phyloP scores from a whole-genome alignment of 1,139 yeast genomes.

The Yamadazyma triangularis region DNA sequence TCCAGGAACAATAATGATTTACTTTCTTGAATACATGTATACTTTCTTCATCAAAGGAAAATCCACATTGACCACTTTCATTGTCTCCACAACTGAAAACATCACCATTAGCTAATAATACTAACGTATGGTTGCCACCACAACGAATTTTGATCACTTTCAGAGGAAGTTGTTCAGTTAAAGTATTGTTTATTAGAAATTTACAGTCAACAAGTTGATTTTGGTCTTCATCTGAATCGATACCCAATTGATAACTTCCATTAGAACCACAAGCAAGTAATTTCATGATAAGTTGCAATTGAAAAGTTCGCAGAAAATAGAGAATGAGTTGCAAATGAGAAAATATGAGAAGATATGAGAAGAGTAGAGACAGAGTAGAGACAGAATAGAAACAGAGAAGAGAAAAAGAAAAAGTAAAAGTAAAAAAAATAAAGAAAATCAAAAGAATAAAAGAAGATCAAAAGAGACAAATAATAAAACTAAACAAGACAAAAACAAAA shows the following conservation, averaged over 20 bases:
- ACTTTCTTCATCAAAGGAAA: slow-evolving; percentile 14
- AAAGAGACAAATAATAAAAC: no score
- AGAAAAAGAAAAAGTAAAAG: no score
- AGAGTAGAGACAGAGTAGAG: neutral
- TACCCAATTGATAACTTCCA: slow-evolving; percentile 74
- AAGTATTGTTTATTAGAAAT: slow-evolving; percentile 15
- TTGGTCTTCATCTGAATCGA: slow-evolving; percentile 53
- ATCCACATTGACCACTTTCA: slow-evolving; percentile 50
- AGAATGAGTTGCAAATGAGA: no score
- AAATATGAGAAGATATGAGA: neutral
- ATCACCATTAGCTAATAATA: slow-evolving; percentile 50
- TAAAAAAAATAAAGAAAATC: no score
- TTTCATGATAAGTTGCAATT: slow-evolving; percentile 4
- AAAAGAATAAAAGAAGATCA: no score
- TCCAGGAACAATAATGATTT: slow-evolving; percentile 25
- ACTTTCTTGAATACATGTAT: slow-evolving; percentile 12
- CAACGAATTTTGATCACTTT: slow-evolving; percentile 39
- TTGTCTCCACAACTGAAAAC: slow-evolving; percentile 62
- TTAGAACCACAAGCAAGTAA: slow-evolving; percentile 67
- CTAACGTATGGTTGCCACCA: slow-evolving; percentile 86
- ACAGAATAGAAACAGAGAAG: no score
- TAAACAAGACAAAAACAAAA: no score
- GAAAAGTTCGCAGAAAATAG: neutral
- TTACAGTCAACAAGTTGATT: slow-evolving; percentile 21
- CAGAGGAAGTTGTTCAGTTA: slow-evolving; percentile 4